Conservation (phyloP, 371 early-diverging fungal species). For the Batkoa obscura region DNA sequence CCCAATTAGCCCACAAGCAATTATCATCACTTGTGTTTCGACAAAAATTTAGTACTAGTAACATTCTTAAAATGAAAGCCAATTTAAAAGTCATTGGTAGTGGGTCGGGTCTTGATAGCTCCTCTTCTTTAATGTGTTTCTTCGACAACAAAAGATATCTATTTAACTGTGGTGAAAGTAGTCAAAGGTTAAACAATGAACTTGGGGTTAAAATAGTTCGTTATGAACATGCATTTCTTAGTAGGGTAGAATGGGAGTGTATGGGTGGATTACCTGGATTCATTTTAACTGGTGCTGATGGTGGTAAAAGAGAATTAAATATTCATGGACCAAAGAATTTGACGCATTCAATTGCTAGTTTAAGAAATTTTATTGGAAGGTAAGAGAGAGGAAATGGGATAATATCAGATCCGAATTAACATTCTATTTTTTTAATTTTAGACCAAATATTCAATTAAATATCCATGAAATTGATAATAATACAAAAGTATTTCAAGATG, state of each 20-base stretch:
- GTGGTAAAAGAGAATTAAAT: conserved; percentile 31
- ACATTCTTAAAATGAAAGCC: no score
- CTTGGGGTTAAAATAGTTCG: conserved; percentile 45
- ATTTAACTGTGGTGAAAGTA: conserved; percentile 89
- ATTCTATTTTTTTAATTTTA: conserved; percentile 8
- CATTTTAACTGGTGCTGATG: conserved; percentile 73
- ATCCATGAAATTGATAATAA: conserved; percentile 21
- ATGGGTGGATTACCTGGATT: conserved; percentile 85
- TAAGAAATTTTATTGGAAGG: conserved; percentile 59
- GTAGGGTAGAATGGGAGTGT: conserved; percentile 55
- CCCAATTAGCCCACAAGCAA: no score
- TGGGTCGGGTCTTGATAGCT: conserved; percentile 19
- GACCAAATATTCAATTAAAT: conserved; percentile 21
- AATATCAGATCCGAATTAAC: not conserved
- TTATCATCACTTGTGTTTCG: no score
- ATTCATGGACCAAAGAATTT: conserved; percentile 59
- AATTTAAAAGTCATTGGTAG: not conserved
- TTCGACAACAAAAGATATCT: conserved; percentile 67
- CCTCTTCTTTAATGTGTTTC: conserved; percentile 55
- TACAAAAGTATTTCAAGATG: conserved; percentile 22
- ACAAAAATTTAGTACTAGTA: no score
- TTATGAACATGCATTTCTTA: conserved; percentile 54
- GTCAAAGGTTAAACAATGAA: conserved; percentile 69
- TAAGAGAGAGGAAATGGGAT: conserved; percentile 8
- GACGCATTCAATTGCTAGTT: conserved; percentile 59